A percentile compares a stretch with the other conserved stretches of the same genome.
These are phyloP conservation scores for Metarhizium anisopliae DNA, from an alignment of 2,329 filamentous ascomycete species.

Conservation along the genomic window DNA sequence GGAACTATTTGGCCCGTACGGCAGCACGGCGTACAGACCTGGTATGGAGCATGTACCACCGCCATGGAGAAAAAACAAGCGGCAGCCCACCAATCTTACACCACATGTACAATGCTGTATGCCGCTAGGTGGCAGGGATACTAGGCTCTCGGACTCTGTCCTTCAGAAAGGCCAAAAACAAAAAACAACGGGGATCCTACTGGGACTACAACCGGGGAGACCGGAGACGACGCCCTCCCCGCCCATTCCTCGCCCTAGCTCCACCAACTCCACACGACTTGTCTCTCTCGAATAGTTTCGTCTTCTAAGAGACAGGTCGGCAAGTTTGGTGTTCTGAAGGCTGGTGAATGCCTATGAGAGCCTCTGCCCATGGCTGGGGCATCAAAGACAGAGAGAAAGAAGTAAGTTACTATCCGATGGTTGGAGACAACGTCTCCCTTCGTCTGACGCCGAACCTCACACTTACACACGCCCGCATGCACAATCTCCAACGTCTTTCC, in stretches of 20 bases:
- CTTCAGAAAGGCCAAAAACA: not conserved
- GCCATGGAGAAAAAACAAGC: not conserved
- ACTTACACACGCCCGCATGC: not conserved
- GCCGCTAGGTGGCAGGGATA: conserved; percentile 2
- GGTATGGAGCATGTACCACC: not conserved
- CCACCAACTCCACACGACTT: not conserved
- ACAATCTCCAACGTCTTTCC: too few relatives aligned
- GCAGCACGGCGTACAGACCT: not conserved
- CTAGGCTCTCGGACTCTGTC: conserved; percentile 3
- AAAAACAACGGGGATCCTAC: not conserved
- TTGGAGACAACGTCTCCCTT: not conserved
- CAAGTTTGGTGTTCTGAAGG: not conserved
- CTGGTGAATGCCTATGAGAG: not conserved
- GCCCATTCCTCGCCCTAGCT: conserved; percentile 1
- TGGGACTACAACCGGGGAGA: conserved; percentile 1
- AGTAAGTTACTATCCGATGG: not conserved
- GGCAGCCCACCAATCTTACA: not conserved
- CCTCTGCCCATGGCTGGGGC: not conserved
- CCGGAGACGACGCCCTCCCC: not conserved
- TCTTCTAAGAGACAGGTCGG: not conserved
- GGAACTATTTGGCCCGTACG: not conserved
- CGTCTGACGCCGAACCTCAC: not conserved
- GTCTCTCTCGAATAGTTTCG: not conserved
- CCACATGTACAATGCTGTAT: not conserved
- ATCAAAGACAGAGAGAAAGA: not conserved